Evolutionary conservation across 1,139 yeast species (phyloP).

Genomic region (Pichia sp.): DNA sequence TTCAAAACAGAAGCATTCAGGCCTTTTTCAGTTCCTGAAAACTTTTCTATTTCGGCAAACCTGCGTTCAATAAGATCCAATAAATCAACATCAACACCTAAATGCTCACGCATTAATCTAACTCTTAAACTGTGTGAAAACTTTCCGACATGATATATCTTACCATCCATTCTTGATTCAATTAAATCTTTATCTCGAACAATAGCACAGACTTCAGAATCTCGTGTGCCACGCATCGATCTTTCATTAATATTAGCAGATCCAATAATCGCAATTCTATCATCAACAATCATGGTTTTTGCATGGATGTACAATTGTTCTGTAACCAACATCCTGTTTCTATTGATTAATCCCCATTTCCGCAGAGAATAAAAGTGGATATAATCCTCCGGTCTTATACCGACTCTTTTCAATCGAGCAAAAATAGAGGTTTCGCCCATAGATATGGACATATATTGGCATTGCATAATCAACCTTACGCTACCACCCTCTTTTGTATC

Average conservation of each 20-base stretch:
- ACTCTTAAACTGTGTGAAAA: conserved; percentile 87
- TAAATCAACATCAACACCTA: conserved; percentile 88
- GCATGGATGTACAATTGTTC: conserved; percentile 95
- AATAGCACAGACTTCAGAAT: conserved; percentile 88
- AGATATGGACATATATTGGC: conserved; percentile 90
- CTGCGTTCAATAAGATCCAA: conserved; percentile 78
- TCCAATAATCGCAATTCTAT: conserved; percentile 86
- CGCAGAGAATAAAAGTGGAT: conserved; percentile 88
- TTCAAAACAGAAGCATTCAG: conserved; percentile 32
- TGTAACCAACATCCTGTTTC: conserved; percentile 63
- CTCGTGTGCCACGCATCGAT: conserved; percentile 88
- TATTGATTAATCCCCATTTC: conserved; percentile 93
- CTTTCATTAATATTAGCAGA: conserved; percentile 96
- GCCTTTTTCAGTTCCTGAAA: conserved; percentile 42
- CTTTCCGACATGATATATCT: conserved; percentile 70
- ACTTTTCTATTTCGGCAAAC: conserved; percentile 49
- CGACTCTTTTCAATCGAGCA: conserved; percentile 68
- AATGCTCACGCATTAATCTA: conserved; percentile 91
- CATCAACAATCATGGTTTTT: conserved; percentile 89
- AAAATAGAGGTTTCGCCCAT: conserved; percentile 87
- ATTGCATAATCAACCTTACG: conserved; percentile 92
- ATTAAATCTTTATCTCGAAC: conserved; percentile 78
- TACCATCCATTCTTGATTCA: conserved; percentile 71
- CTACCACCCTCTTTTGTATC: conserved; percentile 92
- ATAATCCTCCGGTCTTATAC: conserved; percentile 79